Evolutionary conservation across 345 rosid genomes (phyloP), one percentile per base, ranked within the genome.

Genomic region (Populus davidiana): DNA sequence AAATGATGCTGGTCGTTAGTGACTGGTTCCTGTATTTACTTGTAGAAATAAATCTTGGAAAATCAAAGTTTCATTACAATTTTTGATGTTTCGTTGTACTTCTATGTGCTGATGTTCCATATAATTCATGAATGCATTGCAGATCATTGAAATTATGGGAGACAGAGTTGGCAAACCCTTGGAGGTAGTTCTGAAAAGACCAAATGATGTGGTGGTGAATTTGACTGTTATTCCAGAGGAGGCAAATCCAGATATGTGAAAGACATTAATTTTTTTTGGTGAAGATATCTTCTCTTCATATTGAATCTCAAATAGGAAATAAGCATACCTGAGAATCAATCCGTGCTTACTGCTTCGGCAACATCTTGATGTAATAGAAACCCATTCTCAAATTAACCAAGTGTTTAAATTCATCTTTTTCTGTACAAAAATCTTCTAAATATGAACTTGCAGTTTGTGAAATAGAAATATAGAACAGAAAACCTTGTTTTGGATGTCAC

Each of bases 151-250:
- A 72, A 87, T 90, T 47, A 88, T 93, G 89, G 94, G 84, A 62
- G 96, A 88, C 69, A 86, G 79, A 81, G 85, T 91, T 20, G 94
- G 97, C 54, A 78, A 80, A 61, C 85, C 90, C 5, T 38, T 95
- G 36, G 82, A 85, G 79, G 93, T 86, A 5, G 86, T 83, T 6
- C 91, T 93, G 50, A 87, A 86, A 77, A 90, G 99, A 83, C 80
- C 91, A n/a, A 86, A 85, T 29, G 84, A 87, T 74, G 80, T 59
- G 56, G 67, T 25, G 33, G 81, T 68, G 54, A 86, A 82, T 33
- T 75, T 95, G 68, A 84, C 86, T 75, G 93, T 90, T 67, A 86
- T 81, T 77, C 98, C 99, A 16, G 96, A 89, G 82, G 99, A 95
- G 77, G 90, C 94, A 66, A 87, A 90, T 83, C 88, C 93, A 11